Base-by-base conservation (phyloP, 2,329 filamentous ascomycete species). In the Clarireedia paspali region DNA sequence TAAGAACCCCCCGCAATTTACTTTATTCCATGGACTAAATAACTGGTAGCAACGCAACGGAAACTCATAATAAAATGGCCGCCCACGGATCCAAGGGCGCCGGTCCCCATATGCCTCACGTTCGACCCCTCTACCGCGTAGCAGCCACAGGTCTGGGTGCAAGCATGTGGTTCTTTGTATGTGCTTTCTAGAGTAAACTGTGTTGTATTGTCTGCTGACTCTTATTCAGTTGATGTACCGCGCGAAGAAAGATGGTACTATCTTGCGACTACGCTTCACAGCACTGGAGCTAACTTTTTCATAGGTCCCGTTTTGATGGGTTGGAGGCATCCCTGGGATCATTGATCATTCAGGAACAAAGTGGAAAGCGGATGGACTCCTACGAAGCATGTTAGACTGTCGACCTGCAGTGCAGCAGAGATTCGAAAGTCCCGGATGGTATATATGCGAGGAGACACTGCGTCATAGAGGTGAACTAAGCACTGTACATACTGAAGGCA, bases 91-190 rank as follows among this genome's bases (percentile, higher is more conserved):
- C 30, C 30, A 34, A 34, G 10, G 30, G 9, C 30, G 9, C 7
- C 10, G 30, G 9, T 34, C 30, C 30, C 10, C 10, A 78, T 68
- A 72, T 87, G 68, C 83, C 81, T 69, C 81, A 79, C 36, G 79
- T 75, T 49, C 78, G 82, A 60, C 83, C 83, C 47, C 69, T 96
- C 63, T 96, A 97, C 78, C 84, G 89, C 70, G 87, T 92, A 73
- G 82, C 85, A 57, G 92, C 89, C 47, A 96, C 90, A 46, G 89
- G 86, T 60, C 79, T 99, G 61, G 89, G 91, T 65, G 94, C 94
- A 55, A 89, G 88, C 75, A 99, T 97, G 94, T 99, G 94, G 94
- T 97, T 99, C 76, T 99, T 94, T 73, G 91, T 97, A 82, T 70
- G 87, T 77, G 55, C 58, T 48, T 57, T 26, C 15, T 5, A 10